Base-by-base conservation (phyloP, 2,329 filamentous ascomycete genomes). In the Madurella fahalii region DNA sequence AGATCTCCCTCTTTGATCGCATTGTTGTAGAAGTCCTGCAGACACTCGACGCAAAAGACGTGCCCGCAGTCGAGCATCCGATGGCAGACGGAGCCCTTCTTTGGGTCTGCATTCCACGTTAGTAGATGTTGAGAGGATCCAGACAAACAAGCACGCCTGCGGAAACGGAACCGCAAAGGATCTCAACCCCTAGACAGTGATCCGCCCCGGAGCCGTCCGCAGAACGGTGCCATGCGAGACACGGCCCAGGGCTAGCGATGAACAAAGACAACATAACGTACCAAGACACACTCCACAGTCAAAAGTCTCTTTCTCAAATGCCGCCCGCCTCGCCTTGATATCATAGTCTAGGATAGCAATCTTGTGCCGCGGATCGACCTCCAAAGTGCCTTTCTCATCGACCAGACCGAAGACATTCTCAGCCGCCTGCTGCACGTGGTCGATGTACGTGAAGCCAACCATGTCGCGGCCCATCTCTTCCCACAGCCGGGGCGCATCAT, bases 1-100 rank as follows among this genome's bases (percentile, higher is more conserved):
- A 99, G 76, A 64, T 95, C 86, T 1, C 94, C 94, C 66, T 95
- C 89, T 0, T 77, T 83, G 64, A 99, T 96, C 61, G 90, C 91
- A 59, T 84, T 86, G 62, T 87, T 90, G 77, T 95, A 97, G 63
- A 93, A 96, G 63, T 93, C 90, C 59, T 89, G 86, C 2, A 99
- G 76, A 66, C 94, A 99, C n/a, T 83, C 71, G 16, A 86, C 74
- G 69, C 94, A 99, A 67, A 97, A 99, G 39, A 97, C 90, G 68
- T 99, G 93, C 0, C 83, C 84, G 69, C 94, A 99, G 55, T 86
- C 84, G 44, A 87, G 72, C 78, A 97, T 85, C 41, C 83, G 82
- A 72, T 97, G 88, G 68, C 94, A 97, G 11, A 77, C 80, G 0
- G 75, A 72, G 1, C 94, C 94, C 68, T 95, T 96, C 71, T 96